phyloP scores from a whole-genome alignment of 768 basidiomycete species.

The Leccinellum albellum region DNA sequence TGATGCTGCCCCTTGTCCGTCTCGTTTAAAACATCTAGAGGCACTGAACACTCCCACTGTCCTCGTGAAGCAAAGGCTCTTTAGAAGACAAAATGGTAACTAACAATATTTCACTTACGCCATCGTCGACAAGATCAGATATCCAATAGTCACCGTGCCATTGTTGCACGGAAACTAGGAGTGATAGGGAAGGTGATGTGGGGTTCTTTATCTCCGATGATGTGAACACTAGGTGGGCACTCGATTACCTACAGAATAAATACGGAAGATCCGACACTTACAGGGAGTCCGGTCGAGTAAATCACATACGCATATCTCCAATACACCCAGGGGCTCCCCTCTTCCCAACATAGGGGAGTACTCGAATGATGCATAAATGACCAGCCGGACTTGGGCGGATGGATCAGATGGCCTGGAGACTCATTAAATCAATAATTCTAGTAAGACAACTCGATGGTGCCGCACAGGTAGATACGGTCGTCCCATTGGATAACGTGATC shows the following conservation, averaged over 20 bases:
- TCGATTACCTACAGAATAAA: too few species aligned
- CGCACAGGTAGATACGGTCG: not conserved
- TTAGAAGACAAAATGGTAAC: not conserved
- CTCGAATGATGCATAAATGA: not conserved
- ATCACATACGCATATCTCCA: too few species aligned
- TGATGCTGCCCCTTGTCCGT: slow-evolving; percentile 3
- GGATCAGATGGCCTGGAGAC: not conserved
- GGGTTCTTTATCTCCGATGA: not conserved
- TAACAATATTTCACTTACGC: not conserved
- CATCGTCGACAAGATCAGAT: not conserved
- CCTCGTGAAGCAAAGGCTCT: not conserved
- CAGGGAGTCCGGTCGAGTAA: not conserved
- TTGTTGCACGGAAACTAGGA: not conserved
- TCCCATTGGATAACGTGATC: slow-evolving; percentile 11
- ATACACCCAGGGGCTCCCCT: not conserved
- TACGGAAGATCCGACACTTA: not conserved
- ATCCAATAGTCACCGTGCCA: not conserved
- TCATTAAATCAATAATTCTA: not conserved
- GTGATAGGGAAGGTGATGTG: not conserved
- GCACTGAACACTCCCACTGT: not conserved
- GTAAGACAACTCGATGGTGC: not conserved
- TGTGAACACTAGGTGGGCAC: not conserved
- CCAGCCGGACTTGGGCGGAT: not conserved
- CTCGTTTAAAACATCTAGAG: not conserved
- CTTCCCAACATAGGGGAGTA: not conserved